Base-by-base conservation (phyloP, 345 rosid genomes). In the Citrus unshiu region DNA sequence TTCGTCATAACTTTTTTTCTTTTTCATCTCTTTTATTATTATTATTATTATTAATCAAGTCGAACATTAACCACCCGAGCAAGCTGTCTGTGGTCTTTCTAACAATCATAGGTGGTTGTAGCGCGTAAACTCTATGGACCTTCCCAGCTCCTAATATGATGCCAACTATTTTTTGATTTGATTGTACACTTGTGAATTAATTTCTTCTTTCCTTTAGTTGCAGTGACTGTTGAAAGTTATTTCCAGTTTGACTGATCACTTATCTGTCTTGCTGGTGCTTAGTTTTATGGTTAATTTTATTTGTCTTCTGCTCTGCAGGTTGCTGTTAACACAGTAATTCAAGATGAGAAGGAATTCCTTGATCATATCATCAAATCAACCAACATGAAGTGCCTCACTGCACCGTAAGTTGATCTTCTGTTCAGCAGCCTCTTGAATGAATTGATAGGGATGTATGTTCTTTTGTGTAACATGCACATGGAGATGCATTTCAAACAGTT, bases 351-450 rank as follows among this genome's bases (percentile, higher is more conserved):
- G 82, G 92, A 92, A 74, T 92, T 92, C 83, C 90, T 92, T 59
- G 87, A 87, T 74, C 93, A 92, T 77, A 85, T 90, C 37, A 86
- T 90, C 71, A 92, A 87, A 82, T 92, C 95, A 60, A 92, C 95
- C 76, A 92, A 92, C 73, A 92, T 92, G 95, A 92, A 89, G 80
- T 92, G 95, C 72, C 91, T 92, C 66, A 92, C 95, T 64, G 91
- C 95, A 14, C 91, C 87, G 95, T 92, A 87, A 86, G 93, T 86
- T 18, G 46, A 35, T 10, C 70, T 37, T 37, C 21, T 9, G 43
- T 57, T 39, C 49, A 43, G n/a, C 27, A 7, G 21, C 21, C 39
- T 24, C 19, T 67, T 67, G 56, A 29, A 64, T 19, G 70, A 35
- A 34, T 30, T 32, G 46, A 37, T 46, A 22, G 16, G 62, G 29